Conservation (phyloP, 2,329 filamentous ascomycete species). For the Phyllachora maydis region DNA sequence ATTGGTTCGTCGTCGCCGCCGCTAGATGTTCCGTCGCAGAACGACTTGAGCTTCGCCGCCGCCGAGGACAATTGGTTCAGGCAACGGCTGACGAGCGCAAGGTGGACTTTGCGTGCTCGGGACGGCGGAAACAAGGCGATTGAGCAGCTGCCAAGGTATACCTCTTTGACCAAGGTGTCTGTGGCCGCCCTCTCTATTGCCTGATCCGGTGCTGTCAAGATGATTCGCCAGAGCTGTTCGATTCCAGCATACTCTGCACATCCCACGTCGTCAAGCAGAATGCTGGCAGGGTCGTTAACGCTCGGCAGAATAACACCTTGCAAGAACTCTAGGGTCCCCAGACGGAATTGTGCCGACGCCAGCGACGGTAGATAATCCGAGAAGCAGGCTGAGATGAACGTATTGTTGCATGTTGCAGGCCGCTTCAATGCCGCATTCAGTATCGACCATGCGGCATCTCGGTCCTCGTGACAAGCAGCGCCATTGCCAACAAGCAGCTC, state of each 20-base stretch:
- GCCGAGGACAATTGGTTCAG: constrained; percentile 46
- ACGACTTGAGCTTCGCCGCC: constrained; percentile 32
- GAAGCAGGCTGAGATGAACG: constrained; percentile 33
- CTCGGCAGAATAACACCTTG: constrained; percentile 25
- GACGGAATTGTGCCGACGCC: constrained; percentile 34
- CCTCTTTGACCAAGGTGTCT: constrained; percentile 42
- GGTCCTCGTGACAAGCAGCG: constrained; percentile 36
- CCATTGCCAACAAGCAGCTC: constrained; percentile 46
- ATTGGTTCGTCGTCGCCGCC: constrained; percentile 31
- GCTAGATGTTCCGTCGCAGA: constrained; percentile 17
- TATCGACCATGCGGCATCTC: constrained; percentile 49
- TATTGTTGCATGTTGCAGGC: constrained; percentile 21
- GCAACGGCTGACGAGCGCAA: constrained; percentile 53
- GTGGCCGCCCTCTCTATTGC: constrained; percentile 50
- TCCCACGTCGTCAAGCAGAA: constrained; percentile 28
- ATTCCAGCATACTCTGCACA: constrained; percentile 28
- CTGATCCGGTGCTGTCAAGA: constrained; percentile 44
- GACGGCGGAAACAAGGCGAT: constrained; percentile 26
- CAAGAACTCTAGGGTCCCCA: constrained; percentile 42
- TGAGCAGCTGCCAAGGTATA: constrained; percentile 44
- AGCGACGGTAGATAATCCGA: constrained; percentile 34
- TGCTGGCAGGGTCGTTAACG: constrained; percentile 20
- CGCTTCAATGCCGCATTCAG: constrained; percentile 27
- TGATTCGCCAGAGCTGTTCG: constrained; percentile 69
- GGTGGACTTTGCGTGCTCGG: constrained; percentile 37